Evolutionary conservation across 805 yeast genomes (phyloP), one percentile per base, ranked within the genome.

Genomic region (Metschnikowia aberdeeniae): DNA sequence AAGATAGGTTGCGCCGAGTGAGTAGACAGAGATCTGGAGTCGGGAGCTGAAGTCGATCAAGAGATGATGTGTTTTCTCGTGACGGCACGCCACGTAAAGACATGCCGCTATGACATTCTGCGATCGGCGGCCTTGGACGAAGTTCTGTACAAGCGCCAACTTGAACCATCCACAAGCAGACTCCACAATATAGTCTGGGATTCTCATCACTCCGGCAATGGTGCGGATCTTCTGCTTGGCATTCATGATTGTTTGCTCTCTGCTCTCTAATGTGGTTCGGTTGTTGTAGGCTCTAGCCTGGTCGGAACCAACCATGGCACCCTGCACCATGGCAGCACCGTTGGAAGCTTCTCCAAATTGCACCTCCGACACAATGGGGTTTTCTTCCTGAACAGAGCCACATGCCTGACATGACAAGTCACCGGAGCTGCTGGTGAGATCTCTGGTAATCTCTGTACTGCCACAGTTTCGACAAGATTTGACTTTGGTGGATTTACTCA

Each of bases 311-410:
- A 93, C 84, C 73, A 88, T 90, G 39, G 95, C 81, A 59, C 99
- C 99, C 54, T 92, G 96, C 1, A 93, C 96, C 41, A 86, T 81
- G 30, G 99, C 97, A 11, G 96, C 97, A 55, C 99, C 99, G 22
- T 84, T 76, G 14, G 95, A 76, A 2, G 90, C 77, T 59, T 95
- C 99, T 36, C 95, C 93, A 68, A 90, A 93, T 10, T 93, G 86
- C 43, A 95, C 93, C 61, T 93, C 99, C 6, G 95, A 82, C 9
- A 95, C 98, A 53, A 93, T 92, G 17, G 95, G 96, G 57, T 89
- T 86, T 60, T 90, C 98, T 52, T 89, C 96, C 46, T 78, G 77
- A 27, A 93, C 97, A 17, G 81, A 69, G 63, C 97, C 97, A 78
- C 99, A 93, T 29, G 66, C 62, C 33, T 75, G 71, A 71, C 99